Conservation (phyloP, 2,329 filamentous ascomycete genomes). For the Zalaria sp. region DNA sequence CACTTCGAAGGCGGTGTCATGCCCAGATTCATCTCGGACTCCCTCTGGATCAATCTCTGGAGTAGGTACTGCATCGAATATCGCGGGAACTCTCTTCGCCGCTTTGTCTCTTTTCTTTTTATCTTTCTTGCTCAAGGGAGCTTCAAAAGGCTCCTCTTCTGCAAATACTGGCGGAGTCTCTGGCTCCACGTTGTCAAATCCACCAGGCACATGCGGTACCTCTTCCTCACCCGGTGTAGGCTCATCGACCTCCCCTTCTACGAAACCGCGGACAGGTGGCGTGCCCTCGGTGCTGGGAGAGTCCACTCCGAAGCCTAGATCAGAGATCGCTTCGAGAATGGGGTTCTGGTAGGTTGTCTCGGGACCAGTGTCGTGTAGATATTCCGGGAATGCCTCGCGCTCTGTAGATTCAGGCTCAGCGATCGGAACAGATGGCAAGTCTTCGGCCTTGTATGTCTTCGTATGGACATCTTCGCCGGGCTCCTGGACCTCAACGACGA, state of each 20-base stretch:
- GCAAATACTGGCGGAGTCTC: neutral
- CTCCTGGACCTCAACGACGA: constrained; percentile 24
- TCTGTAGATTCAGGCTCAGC: constrained; percentile 9
- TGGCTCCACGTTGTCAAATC: constrained; percentile 34
- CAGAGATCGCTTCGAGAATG: constrained; percentile 27
- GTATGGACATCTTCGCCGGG: constrained; percentile 16
- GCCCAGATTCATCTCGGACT: too few relatives aligned
- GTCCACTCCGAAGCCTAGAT: constrained; percentile 17
- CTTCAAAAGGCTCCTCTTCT: constrained; percentile 1
- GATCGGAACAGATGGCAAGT: constrained; percentile 3
- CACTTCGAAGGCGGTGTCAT: constrained; percentile 12
- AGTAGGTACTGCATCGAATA: neutral
- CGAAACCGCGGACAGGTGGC: constrained; percentile 19
- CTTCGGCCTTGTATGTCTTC: constrained; percentile 18
- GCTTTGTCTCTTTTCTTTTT: constrained; percentile 24
- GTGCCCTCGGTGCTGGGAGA: constrained; percentile 18
- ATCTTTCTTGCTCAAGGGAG: constrained; percentile 3
- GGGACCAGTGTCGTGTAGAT: constrained; percentile 1
- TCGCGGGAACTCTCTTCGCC: constrained; percentile 12
- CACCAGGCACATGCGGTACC: constrained; percentile 43
- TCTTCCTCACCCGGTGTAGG: constrained; percentile 41
- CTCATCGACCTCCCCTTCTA: constrained; percentile 34
- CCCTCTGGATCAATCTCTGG: neutral
- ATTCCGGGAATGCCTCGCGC: constrained; percentile 7
- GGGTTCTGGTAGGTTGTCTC: constrained; percentile 20